Evolutionary conservation across 495 filamentous ascomycete genomes (phyloP).

Genomic region (Glarea lozoyensis): DNA sequence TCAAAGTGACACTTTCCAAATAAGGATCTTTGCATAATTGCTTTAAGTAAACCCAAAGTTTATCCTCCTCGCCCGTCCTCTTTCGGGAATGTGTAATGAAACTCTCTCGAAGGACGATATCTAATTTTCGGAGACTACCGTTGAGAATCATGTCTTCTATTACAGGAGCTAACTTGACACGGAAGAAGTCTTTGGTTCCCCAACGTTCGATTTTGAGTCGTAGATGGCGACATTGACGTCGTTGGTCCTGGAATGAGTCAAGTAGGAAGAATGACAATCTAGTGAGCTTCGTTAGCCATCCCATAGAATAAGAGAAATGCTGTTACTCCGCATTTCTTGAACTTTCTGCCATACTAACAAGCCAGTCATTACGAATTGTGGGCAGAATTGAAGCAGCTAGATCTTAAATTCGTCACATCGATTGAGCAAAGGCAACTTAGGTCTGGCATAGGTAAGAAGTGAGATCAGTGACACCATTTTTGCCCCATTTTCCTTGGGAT

Average conservation of each 20-base stretch:
- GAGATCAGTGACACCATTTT: too few relatives aligned
- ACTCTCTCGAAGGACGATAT: conserved; percentile 3
- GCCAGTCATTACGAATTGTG: too few relatives aligned
- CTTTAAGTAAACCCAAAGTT: conserved; percentile 13
- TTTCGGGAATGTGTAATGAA: neutral
- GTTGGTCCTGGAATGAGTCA: conserved; percentile 7
- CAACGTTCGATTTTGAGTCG: conserved; percentile 8
- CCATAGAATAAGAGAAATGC: too few relatives aligned
- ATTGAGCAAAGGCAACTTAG: too few relatives aligned
- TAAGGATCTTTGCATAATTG: conserved; percentile 21
- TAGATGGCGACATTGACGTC: conserved; percentile 5
- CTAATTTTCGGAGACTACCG: conserved; percentile 14
- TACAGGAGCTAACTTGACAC: conserved; percentile 2
- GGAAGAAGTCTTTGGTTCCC: conserved; percentile 19
- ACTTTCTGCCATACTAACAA: too few relatives aligned
- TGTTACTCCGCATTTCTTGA: too few relatives aligned
- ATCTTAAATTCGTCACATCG: too few relatives aligned
- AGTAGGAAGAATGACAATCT: conserved; percentile 3
- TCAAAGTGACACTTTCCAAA: too few relatives aligned
- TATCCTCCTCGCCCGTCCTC: conserved; percentile 1
- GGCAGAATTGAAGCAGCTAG: too few relatives aligned
- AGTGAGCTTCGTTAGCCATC: conserved; percentile 9
- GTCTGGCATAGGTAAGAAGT: too few relatives aligned
- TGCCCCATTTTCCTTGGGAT: too few relatives aligned
- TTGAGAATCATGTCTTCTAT: conserved; percentile 19